Evolutionary conservation across 2,329 filamentous ascomycete species (phyloP).

Genomic region (Cordyceps pruinosa): DNA sequence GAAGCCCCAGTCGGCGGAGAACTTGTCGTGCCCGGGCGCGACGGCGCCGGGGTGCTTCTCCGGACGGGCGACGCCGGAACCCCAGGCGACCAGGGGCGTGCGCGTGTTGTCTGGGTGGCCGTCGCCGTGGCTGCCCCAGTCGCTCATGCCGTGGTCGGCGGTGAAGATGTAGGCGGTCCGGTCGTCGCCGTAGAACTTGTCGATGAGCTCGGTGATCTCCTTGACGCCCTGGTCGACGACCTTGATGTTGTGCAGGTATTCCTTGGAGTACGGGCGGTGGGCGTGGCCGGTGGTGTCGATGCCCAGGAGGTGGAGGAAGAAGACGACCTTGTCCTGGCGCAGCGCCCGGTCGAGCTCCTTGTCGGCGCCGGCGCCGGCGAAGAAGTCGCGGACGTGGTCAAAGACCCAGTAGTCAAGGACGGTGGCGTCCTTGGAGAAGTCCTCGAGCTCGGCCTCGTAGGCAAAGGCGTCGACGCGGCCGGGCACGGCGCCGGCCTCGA

Average conservation of each 20-base stretch:
- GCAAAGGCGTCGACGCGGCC: constrained; percentile 81
- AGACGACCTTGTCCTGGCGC: constrained; percentile 79
- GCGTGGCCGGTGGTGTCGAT: constrained; percentile 85
- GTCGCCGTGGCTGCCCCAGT: constrained; percentile 98
- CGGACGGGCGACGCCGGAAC: constrained; percentile 79
- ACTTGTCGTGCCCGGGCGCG: constrained; percentile 81
- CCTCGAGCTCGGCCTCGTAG: constrained; percentile 79
- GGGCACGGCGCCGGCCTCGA: constrained; percentile 82
- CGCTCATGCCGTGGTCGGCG: constrained; percentile 97
- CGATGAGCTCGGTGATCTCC: constrained; percentile 73
- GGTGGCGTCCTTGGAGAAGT: constrained; percentile 77
- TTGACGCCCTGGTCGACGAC: constrained; percentile 85
- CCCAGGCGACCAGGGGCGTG: constrained; percentile 89
- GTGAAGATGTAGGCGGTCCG: constrained; percentile 96
- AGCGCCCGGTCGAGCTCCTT: constrained; percentile 64
- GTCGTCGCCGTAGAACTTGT: constrained; percentile 76
- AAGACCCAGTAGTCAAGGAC: constrained; percentile 92
- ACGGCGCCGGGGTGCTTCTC: constrained; percentile 44
- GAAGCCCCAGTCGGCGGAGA: constrained; percentile 83
- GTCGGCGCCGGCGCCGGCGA: constrained; percentile 72
- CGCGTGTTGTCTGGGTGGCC: constrained; percentile 95
- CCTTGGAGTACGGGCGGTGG: constrained; percentile 85
- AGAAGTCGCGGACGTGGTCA: constrained; percentile 82
- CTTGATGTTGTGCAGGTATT: constrained; percentile 92
- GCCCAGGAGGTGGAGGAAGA: constrained; percentile 90